Conservation (phyloP, 805 yeast species). For the Monosporozyma servazzii region DNA sequence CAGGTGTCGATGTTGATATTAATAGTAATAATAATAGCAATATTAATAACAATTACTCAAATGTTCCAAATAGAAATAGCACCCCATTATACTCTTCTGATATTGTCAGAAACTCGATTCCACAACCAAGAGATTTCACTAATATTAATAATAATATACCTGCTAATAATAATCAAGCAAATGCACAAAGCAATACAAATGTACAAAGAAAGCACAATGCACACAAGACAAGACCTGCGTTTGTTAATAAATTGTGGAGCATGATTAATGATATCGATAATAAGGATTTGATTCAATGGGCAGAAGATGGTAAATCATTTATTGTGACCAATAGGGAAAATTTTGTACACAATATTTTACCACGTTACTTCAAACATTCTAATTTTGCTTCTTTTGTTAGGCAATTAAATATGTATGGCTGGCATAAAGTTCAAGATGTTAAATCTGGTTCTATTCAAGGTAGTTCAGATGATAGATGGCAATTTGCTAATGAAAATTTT, state of each 20-base stretch:
- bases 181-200: not conserved
- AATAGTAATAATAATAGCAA: not conserved
- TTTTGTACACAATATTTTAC: conserved; percentile 76
- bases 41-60: not conserved
- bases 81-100: conserved; percentile 4
- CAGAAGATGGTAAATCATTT: conserved; percentile 75
- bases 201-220: conserved; percentile 11
- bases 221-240: conserved; percentile 65
- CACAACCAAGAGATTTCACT: not conserved
- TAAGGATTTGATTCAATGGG: conserved; percentile 70
- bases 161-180: not conserved
- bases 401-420: conserved; percentile 96
- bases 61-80: not conserved
- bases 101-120: conserved; percentile 1
- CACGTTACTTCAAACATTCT: conserved; percentile 89
- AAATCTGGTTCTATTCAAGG: conserved; percentile 58
- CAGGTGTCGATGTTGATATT: not conserved
- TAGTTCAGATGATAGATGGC: conserved; percentile 72
- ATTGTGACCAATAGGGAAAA: conserved; percentile 72
- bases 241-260: conserved; percentile 87
- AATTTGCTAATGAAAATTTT: conserved; percentile 79
- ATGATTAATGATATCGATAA: conserved; percentile 84
- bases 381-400: conserved; percentile 94
- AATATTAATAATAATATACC: not conserved
- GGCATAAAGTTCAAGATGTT: conserved; percentile 97